Evolutionary conservation across 139 green algal genomes (phyloP).

Genomic region (Closterium sp.): DNA sequence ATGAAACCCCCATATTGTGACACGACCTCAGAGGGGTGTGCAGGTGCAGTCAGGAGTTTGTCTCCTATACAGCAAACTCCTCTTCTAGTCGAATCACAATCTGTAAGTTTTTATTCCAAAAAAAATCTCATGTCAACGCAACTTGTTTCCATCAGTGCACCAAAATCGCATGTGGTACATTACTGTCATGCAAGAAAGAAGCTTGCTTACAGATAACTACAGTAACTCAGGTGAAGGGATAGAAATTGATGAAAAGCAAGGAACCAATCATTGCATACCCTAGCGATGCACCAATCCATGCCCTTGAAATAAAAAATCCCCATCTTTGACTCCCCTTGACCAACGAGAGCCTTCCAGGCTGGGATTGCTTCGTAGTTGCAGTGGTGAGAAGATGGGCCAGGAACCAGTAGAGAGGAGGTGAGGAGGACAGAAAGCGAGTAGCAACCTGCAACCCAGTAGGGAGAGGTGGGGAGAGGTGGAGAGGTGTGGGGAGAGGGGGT

Average conservation of each 20-base stretch:
- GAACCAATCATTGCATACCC: not conserved
- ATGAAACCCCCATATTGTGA: too few relatives aligned
- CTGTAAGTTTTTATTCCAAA: too few relatives aligned
- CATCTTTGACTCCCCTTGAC: not conserved
- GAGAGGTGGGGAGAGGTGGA: not conserved
- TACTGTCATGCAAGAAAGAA: not conserved
- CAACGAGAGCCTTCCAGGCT: not conserved
- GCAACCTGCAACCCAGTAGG: slow-evolving; percentile 53
- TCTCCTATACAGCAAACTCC: too few relatives aligned
- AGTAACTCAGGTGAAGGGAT: slow-evolving; percentile 16
- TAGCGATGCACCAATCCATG: not conserved
- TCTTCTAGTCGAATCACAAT: too few relatives aligned
- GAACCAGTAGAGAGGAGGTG: slow-evolving; percentile 56
- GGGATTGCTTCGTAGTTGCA: not conserved
- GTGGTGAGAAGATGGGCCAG: not conserved
- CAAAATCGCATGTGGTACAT: too few relatives aligned
- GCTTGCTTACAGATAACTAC: not conserved
- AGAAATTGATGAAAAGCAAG: slow-evolving; percentile 27
- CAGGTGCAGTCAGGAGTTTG: too few relatives aligned
- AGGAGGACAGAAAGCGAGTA: slow-evolving; percentile 76
- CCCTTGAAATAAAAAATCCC: not conserved
- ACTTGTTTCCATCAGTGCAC: too few relatives aligned
- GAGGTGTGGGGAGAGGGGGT: not conserved
- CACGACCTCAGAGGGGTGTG: too few relatives aligned
- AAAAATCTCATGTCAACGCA: too few relatives aligned